Evolutionary conservation across 2,329 filamentous ascomycete genomes (phyloP).

Genomic region (Xylariaceae sp.): DNA sequence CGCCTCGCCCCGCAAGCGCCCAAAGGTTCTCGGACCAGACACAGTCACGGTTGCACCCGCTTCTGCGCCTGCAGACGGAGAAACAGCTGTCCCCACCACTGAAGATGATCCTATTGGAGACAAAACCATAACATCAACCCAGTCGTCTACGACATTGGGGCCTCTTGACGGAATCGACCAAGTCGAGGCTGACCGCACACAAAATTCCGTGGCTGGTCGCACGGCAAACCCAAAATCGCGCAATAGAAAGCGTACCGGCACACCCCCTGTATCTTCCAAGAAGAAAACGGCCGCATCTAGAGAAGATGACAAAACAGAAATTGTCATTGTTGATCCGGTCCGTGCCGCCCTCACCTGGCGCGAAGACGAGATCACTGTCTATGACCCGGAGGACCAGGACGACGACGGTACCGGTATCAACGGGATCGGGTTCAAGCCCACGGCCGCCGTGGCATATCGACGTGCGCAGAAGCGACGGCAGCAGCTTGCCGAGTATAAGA

Average conservation of each 20-base stretch:
- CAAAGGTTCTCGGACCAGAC: conserved; percentile 29
- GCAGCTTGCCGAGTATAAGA: conserved; percentile 58
- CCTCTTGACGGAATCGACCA: no score
- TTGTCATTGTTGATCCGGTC: conserved; percentile 45
- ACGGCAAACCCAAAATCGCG: conserved; percentile 36
- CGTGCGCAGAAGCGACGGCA: conserved; percentile 52
- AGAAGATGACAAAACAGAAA: conserved; percentile 29
- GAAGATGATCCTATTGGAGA: conserved; percentile 12
- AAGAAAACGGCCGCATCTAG: conserved; percentile 19
- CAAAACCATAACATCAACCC: conserved; percentile 17
- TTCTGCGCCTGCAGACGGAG: conserved; percentile 1
- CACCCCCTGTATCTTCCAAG: conserved; percentile 24
- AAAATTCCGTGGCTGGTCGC: conserved; percentile 35
- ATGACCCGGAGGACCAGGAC: conserved; percentile 59
- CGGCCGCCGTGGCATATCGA: conserved; percentile 53
- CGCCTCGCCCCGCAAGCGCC: conserved; percentile 34
- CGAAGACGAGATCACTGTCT: conserved; percentile 62
- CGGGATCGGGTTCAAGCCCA: conserved; percentile 62
- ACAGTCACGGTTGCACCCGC: conserved; percentile 7
- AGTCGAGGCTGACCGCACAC: conserved; percentile 20
- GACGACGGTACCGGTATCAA: conserved; percentile 64
- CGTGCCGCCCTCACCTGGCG: conserved; percentile 61
- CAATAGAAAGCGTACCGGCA: conserved; percentile 23
- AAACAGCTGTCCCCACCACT: conserved; percentile 11
- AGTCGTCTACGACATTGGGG: conserved; percentile 20